phyloP scores from a whole-genome alignment of 116 monocot species.

The Phalaenopsis hybrid region DNA sequence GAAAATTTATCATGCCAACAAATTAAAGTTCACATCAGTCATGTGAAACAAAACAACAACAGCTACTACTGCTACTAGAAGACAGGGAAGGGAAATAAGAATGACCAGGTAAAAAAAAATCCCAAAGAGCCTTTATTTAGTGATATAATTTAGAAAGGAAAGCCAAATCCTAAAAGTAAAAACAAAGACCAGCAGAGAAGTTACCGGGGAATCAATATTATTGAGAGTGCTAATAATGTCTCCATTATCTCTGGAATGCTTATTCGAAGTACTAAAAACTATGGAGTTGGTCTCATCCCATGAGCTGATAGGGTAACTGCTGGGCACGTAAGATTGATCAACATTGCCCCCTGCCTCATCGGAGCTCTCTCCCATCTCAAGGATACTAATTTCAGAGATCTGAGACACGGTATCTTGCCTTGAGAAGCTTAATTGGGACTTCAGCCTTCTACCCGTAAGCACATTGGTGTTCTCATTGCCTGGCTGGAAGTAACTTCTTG shows the following conservation, averaged over 20 bases:
- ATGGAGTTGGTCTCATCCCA: slow-evolving; percentile 92
- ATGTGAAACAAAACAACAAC: neutral
- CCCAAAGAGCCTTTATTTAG: neutral
- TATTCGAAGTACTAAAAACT: slow-evolving; percentile 47
- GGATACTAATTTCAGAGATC: slow-evolving; percentile 47
- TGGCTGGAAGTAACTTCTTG: slow-evolving; percentile 16
- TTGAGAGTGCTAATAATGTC: slow-evolving; percentile 42
- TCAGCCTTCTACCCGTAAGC: slow-evolving; percentile 29
- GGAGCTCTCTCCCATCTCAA: slow-evolving; percentile 39
- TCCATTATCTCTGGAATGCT: slow-evolving; percentile 46
- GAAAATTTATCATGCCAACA: slow-evolving; percentile 8
- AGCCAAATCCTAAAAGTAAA: slow-evolving; percentile 1
- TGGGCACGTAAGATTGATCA: slow-evolving; percentile 27
- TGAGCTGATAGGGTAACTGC: slow-evolving; percentile 57
- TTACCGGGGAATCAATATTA: slow-evolving; percentile 64
- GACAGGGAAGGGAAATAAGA: neutral
- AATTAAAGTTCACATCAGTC: neutral
- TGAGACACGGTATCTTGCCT: slow-evolving; percentile 46
- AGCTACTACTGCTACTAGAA: neutral
- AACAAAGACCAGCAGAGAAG: neutral
- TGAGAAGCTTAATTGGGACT: slow-evolving; percentile 56
- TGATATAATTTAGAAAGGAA: neutral
- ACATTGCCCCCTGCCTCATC: slow-evolving; percentile 24
- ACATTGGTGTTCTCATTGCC: slow-evolving; percentile 15
- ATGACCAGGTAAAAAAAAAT: neutral